phyloP scores from a whole-genome alignment of 352 stramenopile genomes.

The Blastocystis sp. region DNA sequence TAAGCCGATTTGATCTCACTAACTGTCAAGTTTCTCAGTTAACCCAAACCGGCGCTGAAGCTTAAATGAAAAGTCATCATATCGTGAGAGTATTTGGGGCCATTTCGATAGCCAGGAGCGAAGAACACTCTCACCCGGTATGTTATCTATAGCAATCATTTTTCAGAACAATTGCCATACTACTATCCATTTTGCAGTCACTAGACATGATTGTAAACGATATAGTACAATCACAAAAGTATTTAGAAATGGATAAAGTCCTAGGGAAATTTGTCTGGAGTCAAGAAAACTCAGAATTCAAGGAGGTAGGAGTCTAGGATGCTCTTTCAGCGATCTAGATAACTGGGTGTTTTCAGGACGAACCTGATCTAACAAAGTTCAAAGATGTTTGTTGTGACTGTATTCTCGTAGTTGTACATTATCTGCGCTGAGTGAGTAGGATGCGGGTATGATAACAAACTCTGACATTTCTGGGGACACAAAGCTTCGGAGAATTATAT shows the following conservation, averaged over 20 bases:
- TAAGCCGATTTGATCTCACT: slow-evolving; percentile 41
- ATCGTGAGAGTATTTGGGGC: not conserved
- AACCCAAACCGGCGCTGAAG: not conserved
- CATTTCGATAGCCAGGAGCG: slow-evolving; percentile 17
- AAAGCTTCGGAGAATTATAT: not conserved
- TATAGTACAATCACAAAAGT: not conserved
- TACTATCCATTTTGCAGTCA: not conserved
- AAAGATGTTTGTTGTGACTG: not conserved
- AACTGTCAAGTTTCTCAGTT: not conserved
- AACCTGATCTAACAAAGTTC: not conserved
- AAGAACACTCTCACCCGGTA: not conserved
- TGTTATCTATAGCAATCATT: not conserved
- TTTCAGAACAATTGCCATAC: not conserved
- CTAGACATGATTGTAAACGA: not conserved
- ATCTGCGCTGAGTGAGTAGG: not conserved
- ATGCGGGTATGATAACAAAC: slow-evolving; percentile 14
- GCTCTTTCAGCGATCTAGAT: not conserved
- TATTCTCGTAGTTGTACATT: not conserved
- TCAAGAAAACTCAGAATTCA: not conserved
- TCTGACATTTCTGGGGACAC: slow-evolving; percentile 49
- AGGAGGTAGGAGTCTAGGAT: not conserved
- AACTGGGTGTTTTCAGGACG: not conserved
- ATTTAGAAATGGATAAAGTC: not conserved
- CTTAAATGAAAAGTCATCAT: slow-evolving; percentile 53
- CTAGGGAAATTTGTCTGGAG: slow-evolving; percentile 54